Percentiles rank a stretch among this genome's conserved stretches.
Evolutionary conservation across 306 rosid genomes (phyloP).

Genomic region (Inga oerstediana): DNA sequence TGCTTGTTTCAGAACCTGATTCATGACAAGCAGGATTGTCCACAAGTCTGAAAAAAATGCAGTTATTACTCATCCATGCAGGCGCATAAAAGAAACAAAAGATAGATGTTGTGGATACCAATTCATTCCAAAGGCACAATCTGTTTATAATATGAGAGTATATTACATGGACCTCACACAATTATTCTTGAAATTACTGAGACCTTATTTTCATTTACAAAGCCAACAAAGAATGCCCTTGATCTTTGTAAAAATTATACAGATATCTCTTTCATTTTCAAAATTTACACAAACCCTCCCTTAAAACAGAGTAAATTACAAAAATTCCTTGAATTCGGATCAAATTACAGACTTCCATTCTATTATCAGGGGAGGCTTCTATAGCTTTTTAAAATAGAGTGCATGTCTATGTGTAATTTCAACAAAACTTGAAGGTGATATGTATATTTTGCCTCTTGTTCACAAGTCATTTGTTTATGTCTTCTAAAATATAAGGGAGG

Average conservation of each 20-base stretch:
- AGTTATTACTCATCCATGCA: background rate
- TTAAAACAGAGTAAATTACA: background rate
- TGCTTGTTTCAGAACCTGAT: too few relatives aligned
- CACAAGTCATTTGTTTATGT: background rate
- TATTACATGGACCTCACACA: background rate
- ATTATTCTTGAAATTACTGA: background rate
- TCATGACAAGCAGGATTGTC: too few relatives aligned
- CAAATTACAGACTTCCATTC: background rate
- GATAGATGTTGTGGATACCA: background rate
- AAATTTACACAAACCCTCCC: background rate
- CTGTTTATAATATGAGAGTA: background rate
- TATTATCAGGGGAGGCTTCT: background rate
- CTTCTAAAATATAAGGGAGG: background rate
- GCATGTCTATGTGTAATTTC: background rate
- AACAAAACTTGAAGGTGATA: background rate
- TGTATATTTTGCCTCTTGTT: background rate
- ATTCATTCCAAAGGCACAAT: background rate
- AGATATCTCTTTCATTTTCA: background rate
- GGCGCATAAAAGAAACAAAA: background rate
- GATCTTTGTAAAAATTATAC: background rate
- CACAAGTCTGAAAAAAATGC: background rate
- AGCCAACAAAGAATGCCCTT: background rate
- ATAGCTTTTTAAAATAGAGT: too few relatives aligned
- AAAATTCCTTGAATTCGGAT: background rate
- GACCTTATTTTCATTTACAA: background rate